Base-by-base conservation (phyloP, 2,329 filamentous ascomycete genomes). In the Clonostachys rhizophaga region DNA sequence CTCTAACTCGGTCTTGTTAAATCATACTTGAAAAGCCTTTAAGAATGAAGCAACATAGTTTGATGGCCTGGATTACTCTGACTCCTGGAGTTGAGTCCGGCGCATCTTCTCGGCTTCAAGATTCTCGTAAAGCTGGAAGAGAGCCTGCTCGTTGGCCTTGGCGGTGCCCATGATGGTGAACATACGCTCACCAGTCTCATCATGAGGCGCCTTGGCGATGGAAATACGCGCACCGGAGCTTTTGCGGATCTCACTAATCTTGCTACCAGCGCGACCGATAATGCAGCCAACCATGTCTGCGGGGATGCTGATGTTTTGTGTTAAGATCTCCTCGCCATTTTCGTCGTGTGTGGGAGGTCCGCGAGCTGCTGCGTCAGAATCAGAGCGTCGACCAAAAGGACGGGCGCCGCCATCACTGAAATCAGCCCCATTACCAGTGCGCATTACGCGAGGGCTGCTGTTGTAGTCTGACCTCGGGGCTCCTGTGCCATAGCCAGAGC, bases 231-330 rank as follows among this genome's bases (percentile, higher is more conserved):
- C 94, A 50, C 91, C 91, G 47, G 94, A 99, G 52, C 86, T 91
- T 77, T 96, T 95, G 68, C 94, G 88, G 60, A 99, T 99, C 73
- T 99, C 94, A 67, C 90, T 96, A 64, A 99, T 99, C 81, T 99
- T 99, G 76, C 82, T 91, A 54, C 94, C 94, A 47, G 80, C 90
- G 54, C 91, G 87, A 55, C 94, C 94, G 65, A 99, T 99, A 72
- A 99, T 99, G 73, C 94, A 99, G 57, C 94, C 94, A 67, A 99
- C 94, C 94, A 99, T 99, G 74, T 99, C 94, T 43, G 94, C 91
- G 24, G 94, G 94, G 61, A 99, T 99, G 76, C 91, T 96, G 71
- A 99, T 99, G 74, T 99, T 99, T 65, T 99, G 94, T 2, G 94
- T 99, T 69, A 96, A 92, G 51, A 97, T 88, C 69, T 96, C 92